Conservation (phyloP, 768 basidiomycete genomes). For the Solioccasus polychromus region DNA sequence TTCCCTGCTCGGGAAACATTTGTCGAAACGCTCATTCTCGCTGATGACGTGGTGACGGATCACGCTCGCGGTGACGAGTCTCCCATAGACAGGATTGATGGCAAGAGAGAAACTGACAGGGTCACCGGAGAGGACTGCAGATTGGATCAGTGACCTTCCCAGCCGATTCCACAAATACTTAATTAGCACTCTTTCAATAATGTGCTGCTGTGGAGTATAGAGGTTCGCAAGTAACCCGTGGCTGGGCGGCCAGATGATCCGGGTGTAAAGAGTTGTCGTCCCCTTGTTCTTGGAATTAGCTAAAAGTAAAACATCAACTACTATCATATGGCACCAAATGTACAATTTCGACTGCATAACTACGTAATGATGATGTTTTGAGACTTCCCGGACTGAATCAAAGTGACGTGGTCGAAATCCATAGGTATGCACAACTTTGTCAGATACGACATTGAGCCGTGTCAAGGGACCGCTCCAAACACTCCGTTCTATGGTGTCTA, state of each 20-base stretch:
- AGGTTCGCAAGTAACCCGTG: conserved; percentile 8
- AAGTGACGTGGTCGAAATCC: too few relatives aligned
- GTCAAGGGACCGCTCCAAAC: too few relatives aligned
- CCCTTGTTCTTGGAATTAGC: neutral
- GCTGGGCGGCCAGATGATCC: conserved; percentile 14
- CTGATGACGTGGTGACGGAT: conserved; percentile 10
- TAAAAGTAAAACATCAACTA: too few relatives aligned
- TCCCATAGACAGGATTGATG: neutral
- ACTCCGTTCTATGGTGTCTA: too few relatives aligned
- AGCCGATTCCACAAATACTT: conserved; percentile 8
- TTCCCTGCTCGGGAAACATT: conserved; percentile 28
- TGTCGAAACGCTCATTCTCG: conserved; percentile 24
- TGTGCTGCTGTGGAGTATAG: neutral
- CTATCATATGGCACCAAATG: too few relatives aligned
- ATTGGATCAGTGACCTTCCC: conserved; percentile 3
- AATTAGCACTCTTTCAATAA: conserved; percentile 1
- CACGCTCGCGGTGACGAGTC: neutral
- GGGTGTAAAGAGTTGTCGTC: too few relatives aligned
- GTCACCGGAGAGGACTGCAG: conserved; percentile 2
- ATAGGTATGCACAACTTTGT: too few relatives aligned
- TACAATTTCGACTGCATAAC: too few relatives aligned
- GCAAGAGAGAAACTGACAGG: conserved; percentile 1
- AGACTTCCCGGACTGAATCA: too few relatives aligned
- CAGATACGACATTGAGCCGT: too few relatives aligned
- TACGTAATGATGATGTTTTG: too few relatives aligned